Evolutionary conservation across 208 protist species (phyloP).

Genomic region (Tritrichomonas foetus): DNA sequence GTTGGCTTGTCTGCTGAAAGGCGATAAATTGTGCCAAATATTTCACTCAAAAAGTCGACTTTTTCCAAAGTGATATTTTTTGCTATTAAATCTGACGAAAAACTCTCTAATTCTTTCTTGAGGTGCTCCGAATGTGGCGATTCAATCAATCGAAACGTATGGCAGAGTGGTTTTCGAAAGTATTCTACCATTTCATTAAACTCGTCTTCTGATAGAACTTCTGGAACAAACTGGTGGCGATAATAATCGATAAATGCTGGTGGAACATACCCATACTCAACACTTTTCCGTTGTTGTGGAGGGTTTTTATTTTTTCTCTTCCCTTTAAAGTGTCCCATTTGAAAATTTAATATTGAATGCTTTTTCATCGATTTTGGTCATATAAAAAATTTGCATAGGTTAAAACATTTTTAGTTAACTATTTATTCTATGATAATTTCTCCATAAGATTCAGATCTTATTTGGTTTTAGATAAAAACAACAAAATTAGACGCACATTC

Average conservation of each 20-base stretch:
- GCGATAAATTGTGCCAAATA: not conserved
- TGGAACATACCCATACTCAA: not conserved
- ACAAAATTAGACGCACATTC: no score
- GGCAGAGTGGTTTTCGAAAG: not conserved
- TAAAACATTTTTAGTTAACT: no score
- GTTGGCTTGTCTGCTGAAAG: not conserved
- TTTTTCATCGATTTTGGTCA: no score
- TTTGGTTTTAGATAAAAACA: no score
- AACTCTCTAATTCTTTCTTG: not conserved
- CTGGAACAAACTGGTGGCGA: not conserved
- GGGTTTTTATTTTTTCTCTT: no score
- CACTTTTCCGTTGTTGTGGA: no score
- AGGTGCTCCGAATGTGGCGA: not conserved
- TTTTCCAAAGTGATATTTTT: not conserved
- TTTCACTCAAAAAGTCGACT: not conserved
- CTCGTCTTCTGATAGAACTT: not conserved
- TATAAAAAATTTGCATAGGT: no score
- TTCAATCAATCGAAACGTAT: not conserved
- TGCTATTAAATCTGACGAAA: not conserved
- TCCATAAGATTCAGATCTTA: no score
- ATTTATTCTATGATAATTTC: no score
- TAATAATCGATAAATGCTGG: constrained; percentile 1
- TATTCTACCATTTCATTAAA: not conserved
- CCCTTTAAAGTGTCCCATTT: no score
- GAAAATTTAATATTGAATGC: no score